Base-by-base conservation (phyloP, 179 eudicot species). In the Silene coronaria region DNA sequence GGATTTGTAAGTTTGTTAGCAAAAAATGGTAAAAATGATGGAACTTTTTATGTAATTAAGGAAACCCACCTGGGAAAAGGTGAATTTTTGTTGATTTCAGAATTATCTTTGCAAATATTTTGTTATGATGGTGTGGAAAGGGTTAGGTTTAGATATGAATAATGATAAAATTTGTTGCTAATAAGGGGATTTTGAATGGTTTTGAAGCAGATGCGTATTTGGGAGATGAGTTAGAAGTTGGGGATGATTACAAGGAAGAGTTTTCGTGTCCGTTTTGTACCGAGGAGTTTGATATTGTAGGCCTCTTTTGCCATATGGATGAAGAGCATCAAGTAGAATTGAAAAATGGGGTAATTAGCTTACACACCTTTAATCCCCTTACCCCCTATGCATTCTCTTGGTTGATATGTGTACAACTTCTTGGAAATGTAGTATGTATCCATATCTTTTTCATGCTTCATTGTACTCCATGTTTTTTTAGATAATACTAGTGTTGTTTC, bases 291-390 rank as follows among this genome's bases (percentile, higher is more conserved):
- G 97, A 96, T 76, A 86, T 90, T 62, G 97, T 96, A 27, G 97
- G 98, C 64, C 87, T 96, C 9, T 96, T 90, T 78, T 93, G 97
- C 76, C 99, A 96, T 80, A 87, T 96, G 65, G 97, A 96, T 38
- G 98, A 96, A 67, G 98, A 91, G 76, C 97, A 96, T 77, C 83
- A 88, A 42, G 80, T 91, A 62, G 92, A 91, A 77, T 85, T 88
- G 76, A 93, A 90, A 76, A 85, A 84, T 77, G 98, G 98, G 99
- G 99, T 96, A 86, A 79, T 67, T 74, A 5, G 30, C 30, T 38
- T 61, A 2, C 27, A 57, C 4, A 10, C 36, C 19, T 17, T 72
- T 19, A 28, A 28, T 24, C 14, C 51, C 62, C 62, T 75, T 67
- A 28, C 45, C 36, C 3, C 6, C 64, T 46, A 27, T 23, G 8